Percentiles rank a stretch among this genome's conserved stretches.
These are phyloP conservation scores for Circinella umbellata DNA, from an alignment of 371 early-diverging fungal genomes.

Conservation along the genomic window DNA sequence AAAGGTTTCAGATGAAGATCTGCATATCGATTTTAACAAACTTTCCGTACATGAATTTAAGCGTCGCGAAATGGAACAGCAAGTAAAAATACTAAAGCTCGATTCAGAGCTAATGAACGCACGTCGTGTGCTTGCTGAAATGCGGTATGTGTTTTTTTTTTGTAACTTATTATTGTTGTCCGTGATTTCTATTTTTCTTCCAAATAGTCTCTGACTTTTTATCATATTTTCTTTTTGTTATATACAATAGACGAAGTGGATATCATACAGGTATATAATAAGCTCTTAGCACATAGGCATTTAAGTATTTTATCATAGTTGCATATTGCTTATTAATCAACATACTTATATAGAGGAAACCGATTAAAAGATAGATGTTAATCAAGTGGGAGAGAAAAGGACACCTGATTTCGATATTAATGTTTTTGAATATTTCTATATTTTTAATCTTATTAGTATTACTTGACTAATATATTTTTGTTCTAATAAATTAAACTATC, in stretches of 20 bases:
- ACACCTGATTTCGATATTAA: too few relatives aligned
- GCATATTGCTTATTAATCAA: not conserved
- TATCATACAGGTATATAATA: slow-evolving; percentile 43
- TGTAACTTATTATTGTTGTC: not conserved
- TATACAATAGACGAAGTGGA: slow-evolving; percentile 44
- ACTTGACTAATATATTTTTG: too few relatives aligned
- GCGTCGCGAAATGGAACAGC: slow-evolving; percentile 96
- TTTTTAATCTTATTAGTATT: too few relatives aligned
- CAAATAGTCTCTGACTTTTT: too few relatives aligned
- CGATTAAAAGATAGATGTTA: too few relatives aligned
- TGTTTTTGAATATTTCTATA: too few relatives aligned
- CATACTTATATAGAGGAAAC: slow-evolving; percentile 33
- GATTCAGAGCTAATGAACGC: slow-evolving; percentile 92
- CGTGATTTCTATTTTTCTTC: not conserved
- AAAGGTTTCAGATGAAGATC: slow-evolving; percentile 49
- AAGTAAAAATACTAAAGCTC: slow-evolving; percentile 93
- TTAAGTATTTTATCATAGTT: too few relatives aligned
- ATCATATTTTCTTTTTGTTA: not conserved
- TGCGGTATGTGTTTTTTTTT: slow-evolving; percentile 57
- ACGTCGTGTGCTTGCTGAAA: slow-evolving; percentile 87
- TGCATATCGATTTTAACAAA: slow-evolving; percentile 72
- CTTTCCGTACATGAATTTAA: slow-evolving; percentile 93
- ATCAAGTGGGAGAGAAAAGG: too few relatives aligned
- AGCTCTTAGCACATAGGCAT: too few relatives aligned
- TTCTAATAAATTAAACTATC: too few relatives aligned